Evolutionary conservation across 805 yeast genomes (phyloP), one percentile per base, ranked within the genome.

Genomic region (Lachancea meyersii): DNA sequence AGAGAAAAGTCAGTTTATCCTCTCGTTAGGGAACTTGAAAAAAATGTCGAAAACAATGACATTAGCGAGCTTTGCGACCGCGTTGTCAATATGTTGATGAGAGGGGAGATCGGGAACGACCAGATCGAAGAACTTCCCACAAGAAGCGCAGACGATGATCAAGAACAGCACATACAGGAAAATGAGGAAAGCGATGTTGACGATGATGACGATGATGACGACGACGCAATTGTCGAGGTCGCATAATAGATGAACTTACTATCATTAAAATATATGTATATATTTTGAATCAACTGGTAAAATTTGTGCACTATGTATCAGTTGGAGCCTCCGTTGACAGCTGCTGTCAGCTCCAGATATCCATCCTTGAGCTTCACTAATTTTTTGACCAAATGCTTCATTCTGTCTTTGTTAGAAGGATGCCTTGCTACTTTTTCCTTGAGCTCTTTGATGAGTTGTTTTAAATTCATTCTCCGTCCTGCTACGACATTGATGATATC

Each of bases 1-100:
- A 79, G 97, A 61, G 72, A 69, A n/a, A 85, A 83, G 57, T 75
- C 91, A 2, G 94, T 86, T 1, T 93, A 93, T 58, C 84, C 95
- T 16, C 61, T 93, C 44, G 71, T 93, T 30, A 80, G 96, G 58
- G 97, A 88, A 66, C 69, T 91, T 41, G 95, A 89, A 56, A 81
- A 82, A 55, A 76, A 64, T 37, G 57, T 65, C 4, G 64, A 65
- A 18, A 63, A 74, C 40, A 73, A 70, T 20, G 69, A 65, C 16
- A 72, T 86, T 18, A 70, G 70, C 34, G 94, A 84, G 34, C 65
- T 84, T 34, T 82, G 93, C 67, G 95, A 87, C 53, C 75, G 93
- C 59, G 63, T 85, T 31, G 98, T 89, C 18, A 91, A 91, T 60
- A 76, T 87, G 79, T 71, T 91, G 49, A 84, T 85, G 93, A 79